These are phyloP conservation scores for Pichia sp. DNA, from an alignment of 1,139 yeast genomes.

Conservation along the genomic window DNA sequence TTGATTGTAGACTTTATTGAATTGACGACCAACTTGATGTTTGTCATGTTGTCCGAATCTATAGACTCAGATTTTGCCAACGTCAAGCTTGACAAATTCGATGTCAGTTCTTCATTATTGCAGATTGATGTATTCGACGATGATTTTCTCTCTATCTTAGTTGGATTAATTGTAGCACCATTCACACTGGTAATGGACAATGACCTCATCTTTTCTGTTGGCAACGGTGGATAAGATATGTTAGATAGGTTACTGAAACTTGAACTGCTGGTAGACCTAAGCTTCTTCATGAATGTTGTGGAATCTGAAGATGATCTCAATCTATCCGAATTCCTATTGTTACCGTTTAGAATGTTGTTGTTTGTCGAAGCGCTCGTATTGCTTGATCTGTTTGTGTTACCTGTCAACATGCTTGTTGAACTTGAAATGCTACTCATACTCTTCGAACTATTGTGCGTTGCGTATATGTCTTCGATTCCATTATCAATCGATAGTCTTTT, in stretches of 20 bases:
- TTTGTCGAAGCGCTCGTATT: conserved; percentile 11
- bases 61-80: conserved; percentile 12
- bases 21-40: conserved; percentile 46
- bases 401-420: conserved; percentile 14
- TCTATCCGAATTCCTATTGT: conserved; percentile 14
- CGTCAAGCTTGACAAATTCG: conserved; percentile 22
- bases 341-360: not conserved
- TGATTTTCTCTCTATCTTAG: conserved; percentile 13
- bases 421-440: conserved; percentile 15
- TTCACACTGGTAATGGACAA: conserved; percentile 26
- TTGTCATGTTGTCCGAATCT: conserved; percentile 28
- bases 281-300: conserved; percentile 23
- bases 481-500: conserved; percentile 20
- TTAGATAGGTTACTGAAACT: conserved; percentile 25
- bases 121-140: conserved; percentile 13
- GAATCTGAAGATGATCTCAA: conserved; percentile 27
- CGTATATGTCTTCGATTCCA: conserved; percentile 10
- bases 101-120: conserved; percentile 13
- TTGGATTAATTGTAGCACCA: not conserved
- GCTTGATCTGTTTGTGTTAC: conserved; percentile 19
- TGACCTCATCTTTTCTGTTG: conserved; percentile 30
- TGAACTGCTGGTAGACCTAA: conserved; percentile 29
- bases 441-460: conserved; percentile 12
- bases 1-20: conserved; percentile 37
- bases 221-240: conserved; percentile 26